Conservation (phyloP, 192 early-diverging fungal species). For the Obelidium mucronatum region DNA sequence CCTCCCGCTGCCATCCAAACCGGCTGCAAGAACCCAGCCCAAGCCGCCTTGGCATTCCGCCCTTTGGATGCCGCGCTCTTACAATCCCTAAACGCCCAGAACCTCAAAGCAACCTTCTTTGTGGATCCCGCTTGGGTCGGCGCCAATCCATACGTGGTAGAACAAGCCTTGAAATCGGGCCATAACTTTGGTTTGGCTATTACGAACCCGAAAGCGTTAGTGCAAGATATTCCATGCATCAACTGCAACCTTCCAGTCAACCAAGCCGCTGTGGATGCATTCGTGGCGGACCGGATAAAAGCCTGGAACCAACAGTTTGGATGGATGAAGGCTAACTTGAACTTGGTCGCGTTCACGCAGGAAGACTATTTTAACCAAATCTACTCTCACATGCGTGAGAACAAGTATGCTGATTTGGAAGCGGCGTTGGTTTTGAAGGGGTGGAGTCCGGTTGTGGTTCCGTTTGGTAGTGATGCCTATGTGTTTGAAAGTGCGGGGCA, state of each 20-base stretch:
- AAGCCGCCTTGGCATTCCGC: neutral
- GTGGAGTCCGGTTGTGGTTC: neutral
- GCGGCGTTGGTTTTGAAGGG: neutral
- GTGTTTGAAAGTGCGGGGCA: neutral
- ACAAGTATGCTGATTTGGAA: neutral
- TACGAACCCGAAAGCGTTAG: neutral
- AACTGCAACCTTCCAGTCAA: slow-evolving; percentile 9
- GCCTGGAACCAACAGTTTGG: neutral
- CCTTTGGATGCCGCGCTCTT: neutral
- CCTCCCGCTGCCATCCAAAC: neutral
- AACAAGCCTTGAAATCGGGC: neutral
- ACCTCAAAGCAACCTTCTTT: neutral
- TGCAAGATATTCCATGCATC: neutral
- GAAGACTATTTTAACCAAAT: neutral
- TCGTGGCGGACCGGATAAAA: neutral
- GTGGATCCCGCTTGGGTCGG: neutral
- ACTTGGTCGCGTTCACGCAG: neutral
- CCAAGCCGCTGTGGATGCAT: neutral
- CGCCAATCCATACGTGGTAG: neutral
- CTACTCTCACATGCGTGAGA: neutral
- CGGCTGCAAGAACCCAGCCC: neutral
- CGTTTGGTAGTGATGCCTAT: neutral
- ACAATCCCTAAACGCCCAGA: neutral
- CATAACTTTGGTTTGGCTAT: neutral
- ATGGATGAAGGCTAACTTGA: neutral